Conservation (phyloP, 2,329 filamentous ascomycete genomes). For the Lachnum nothofagi region DNA sequence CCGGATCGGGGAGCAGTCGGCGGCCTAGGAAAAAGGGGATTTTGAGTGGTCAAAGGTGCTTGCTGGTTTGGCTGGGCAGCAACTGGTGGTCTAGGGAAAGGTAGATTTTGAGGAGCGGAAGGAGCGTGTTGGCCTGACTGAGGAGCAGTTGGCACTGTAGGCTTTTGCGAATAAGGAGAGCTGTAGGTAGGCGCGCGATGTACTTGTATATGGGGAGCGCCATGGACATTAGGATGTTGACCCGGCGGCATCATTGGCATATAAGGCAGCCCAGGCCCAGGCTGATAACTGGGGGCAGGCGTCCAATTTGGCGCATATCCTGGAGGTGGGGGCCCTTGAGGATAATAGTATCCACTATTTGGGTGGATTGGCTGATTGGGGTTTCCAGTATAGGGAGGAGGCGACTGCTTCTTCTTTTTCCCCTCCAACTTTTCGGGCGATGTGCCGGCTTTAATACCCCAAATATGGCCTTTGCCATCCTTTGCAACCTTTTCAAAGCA, state of each 20-base stretch:
- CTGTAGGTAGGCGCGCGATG: constrained; percentile 27
- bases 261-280: constrained; percentile 22
- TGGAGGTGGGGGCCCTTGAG: no score
- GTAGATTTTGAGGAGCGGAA: constrained; percentile 1
- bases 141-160: constrained; percentile 10
- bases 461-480: constrained; percentile 52
- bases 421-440: constrained; percentile 55
- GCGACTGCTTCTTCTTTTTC: constrained; percentile 42
- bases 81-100: no score
- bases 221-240: constrained; percentile 16
- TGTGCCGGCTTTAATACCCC: constrained; percentile 48
- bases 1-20: no score
- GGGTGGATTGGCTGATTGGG: constrained; percentile 23
- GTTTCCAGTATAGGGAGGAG: constrained; percentile 37
- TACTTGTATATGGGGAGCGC: no score
- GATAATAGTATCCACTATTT: no score
- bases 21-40: no score
- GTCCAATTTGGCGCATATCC: constrained; percentile 21
- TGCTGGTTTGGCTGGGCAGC: no score
- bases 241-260: constrained; percentile 15
- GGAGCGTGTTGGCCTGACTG: constrained; percentile 5
- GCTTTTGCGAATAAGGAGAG: constrained; percentile 33
- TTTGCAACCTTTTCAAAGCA: constrained; percentile 51
- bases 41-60: no score
- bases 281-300: constrained; percentile 22